Evolutionary conservation across 2,329 filamentous ascomycete species (phyloP).

Genomic region (Aspergillus sp.): DNA sequence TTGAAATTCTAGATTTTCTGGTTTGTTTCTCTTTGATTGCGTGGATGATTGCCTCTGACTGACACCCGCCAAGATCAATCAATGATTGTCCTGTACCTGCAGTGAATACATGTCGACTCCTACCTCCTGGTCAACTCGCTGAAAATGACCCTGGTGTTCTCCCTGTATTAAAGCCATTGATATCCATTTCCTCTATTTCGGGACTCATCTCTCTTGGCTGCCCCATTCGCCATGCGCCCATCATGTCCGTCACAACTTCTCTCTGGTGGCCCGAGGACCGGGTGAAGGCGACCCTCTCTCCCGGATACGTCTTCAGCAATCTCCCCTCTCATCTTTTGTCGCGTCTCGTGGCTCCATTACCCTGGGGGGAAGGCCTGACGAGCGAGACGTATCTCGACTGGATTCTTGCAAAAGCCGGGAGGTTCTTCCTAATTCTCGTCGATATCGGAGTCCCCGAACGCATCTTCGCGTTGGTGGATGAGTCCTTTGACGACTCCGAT

Average conservation of each 20-base stretch:
- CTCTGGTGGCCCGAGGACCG: constrained; percentile 48
- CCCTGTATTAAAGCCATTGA: constrained; percentile 8
- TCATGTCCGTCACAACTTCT: constrained; percentile 31
- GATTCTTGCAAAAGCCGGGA: constrained; percentile 57
- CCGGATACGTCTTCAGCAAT: constrained; percentile 38
- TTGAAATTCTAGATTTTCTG: constrained; percentile 1
- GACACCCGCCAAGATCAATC: background rate
- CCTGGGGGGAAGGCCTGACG: constrained; percentile 45
- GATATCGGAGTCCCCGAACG: constrained; percentile 61
- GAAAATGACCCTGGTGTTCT: too few relatives aligned
- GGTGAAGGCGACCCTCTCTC: constrained; percentile 41
- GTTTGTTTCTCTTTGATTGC: constrained; percentile 4
- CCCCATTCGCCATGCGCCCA: constrained; percentile 15
- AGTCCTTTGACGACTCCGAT: constrained; percentile 61
- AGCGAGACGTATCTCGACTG: constrained; percentile 59
- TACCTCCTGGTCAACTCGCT: background rate
- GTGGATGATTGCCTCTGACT: constrained; percentile 5
- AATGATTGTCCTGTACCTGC: background rate
- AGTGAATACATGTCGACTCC: background rate
- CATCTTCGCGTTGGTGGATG: constrained; percentile 60
- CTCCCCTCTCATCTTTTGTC: constrained; percentile 35
- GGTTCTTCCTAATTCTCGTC: constrained; percentile 58
- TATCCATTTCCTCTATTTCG: background rate
- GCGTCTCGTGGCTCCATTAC: constrained; percentile 35
- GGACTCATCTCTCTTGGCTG: constrained; percentile 1